Base-by-base conservation (phyloP, 108 stramenopile species). In the Cyclostephanos tholiformis region DNA sequence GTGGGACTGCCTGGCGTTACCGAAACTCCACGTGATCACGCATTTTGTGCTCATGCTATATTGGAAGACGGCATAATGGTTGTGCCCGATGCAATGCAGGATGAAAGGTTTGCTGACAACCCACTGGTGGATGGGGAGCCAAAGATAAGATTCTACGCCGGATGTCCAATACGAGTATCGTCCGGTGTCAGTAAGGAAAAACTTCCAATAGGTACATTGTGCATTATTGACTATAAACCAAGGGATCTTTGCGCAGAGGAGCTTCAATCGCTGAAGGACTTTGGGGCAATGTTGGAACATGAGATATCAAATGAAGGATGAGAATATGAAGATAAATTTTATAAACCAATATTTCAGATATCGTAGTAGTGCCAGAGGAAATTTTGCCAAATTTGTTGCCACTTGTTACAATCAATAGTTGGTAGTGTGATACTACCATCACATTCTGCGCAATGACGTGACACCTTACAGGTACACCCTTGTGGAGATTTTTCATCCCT, bases 121-220 rank as follows among this genome's bases (percentile, higher is more conserved):
- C 78, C 85, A 12, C 65, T 94, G n/a, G 93, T 94, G 11, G 72
- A 74, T 3, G 90, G 85, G 6, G 63, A 71, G 11, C 89, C 86
- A 38, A 49, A 85, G 62, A 72, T 94, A 22, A 82, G 93, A 56
- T 91, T 94, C 59, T 94, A 94, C 65, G 90, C 87, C 19, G 93
- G 93, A 17, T 83, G 75, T 29, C 83, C 88, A 19, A 48, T 73
- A 22, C 32, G 32, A 32, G 32, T 32, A 4, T 32, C 32, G 2
- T 32, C 32, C 32, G 32, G 32, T 32, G 32, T 2, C 32, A 32
- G 3, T 32, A 32, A 32, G 32, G 32, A 32, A 32, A 32, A 32
- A 32, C 32, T 32, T 38, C 57, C 75, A n/a, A 63, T 84, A 1
- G 85, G 85, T 11, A 81, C 85, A 13, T 55, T 86, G 13, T 83